These are phyloP conservation scores for Angophora floribunda DNA, from an alignment of 345 rosid species.

Conservation along the genomic window DNA sequence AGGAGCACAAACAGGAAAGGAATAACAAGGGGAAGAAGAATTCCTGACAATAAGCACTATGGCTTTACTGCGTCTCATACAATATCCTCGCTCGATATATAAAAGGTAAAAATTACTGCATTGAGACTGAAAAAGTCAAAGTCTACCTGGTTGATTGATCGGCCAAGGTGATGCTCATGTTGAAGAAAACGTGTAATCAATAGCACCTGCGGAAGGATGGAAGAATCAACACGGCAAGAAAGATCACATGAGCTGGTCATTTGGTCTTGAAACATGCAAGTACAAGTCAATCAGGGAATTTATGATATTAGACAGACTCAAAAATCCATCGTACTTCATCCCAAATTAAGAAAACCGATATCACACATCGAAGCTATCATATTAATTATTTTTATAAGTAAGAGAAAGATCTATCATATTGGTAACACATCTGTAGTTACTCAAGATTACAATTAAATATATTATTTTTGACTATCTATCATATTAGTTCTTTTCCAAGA, in stretches of 20 bases:
- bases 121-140: background rate
- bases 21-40: background rate
- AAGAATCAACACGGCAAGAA: background rate
- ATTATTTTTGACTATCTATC: background rate
- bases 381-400: background rate
- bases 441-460: background rate
- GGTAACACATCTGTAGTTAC: background rate
- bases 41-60: background rate
- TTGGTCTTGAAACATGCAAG: background rate
- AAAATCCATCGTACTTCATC: background rate
- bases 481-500: background rate
- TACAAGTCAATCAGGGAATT: background rate
- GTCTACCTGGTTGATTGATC: slow-evolving; percentile 75
- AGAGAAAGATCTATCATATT: background rate
- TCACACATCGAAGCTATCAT: background rate
- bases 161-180: slow-evolving; percentile 92
- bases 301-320: background rate
- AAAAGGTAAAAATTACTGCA: background rate
- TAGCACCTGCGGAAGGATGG: slow-evolving; percentile 44
- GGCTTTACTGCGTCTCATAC: background rate
- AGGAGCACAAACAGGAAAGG: background rate
- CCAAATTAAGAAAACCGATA: background rate
- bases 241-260: background rate
- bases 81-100: background rate
- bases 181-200: slow-evolving; percentile 88